Evolutionary conservation across 108 stramenopile species (phyloP), one percentile per base, ranked within the genome.

Genomic region (Cylindrotheca fusiformis): DNA sequence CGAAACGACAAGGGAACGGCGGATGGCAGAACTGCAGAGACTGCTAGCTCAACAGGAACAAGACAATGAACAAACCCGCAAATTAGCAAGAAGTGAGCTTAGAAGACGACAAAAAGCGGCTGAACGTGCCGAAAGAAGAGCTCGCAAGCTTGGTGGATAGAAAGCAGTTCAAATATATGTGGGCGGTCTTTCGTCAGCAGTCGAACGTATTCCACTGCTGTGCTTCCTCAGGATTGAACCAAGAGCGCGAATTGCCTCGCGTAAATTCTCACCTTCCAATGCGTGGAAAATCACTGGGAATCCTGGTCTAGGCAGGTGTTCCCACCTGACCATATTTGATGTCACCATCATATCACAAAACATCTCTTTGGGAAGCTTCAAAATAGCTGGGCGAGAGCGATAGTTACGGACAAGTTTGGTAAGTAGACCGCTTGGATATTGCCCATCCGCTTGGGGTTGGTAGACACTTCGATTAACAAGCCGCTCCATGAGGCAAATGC

Each of bases 191-290:
- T 71, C 10, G 89, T 52, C 20, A 93, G 51, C 10, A 67, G 32
- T 48, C 90, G 56, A 31, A 90, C 85, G 52, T 90, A 84, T 26
- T 80, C 71, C 21, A 87, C 70, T 74, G 67, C 3, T 70, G 52
- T 21, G 68, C 83, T 59, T 94, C 93, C 19, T 87, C 73, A 21
- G 86, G 80, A 68, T 94, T 94, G 78, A 86, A 94, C 87, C 84
- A 94, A 3, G 86, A 86, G 24, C 88, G 90, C 18, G 87, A 88
- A 52, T 82, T 83, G 6, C 84, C 53, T 86, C 80, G 0, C 83
- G 74, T 24, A 36, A 28, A 68, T 91, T 82, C 49, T 83, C 78
- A 14, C 92, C 92, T 55, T 79, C 65, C 21, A 82, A 49, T 0
- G 70, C 74, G 59, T 85, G 81, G 32, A 91, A 87, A 32, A 87